A percentile compares a stretch with the other conserved stretches of the same genome.
phyloP scores from a whole-genome alignment of 106 monocot genomes.

The Allium cepa region DNA sequence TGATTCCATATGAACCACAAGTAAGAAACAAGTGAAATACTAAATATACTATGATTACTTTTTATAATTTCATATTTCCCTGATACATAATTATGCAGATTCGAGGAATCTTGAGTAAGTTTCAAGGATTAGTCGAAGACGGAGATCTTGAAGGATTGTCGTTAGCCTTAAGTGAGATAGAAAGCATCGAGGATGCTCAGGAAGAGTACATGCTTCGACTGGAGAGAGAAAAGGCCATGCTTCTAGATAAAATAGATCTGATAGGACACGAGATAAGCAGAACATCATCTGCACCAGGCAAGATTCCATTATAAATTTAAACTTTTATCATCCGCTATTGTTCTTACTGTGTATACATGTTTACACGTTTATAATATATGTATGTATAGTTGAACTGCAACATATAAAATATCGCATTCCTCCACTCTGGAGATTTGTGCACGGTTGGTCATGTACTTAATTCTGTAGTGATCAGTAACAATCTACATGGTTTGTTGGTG shows the following conservation, averaged over 20 bases:
- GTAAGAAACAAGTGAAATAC: background rate
- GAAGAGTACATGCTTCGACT: slow-evolving; percentile 69
- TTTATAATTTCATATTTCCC: background rate
- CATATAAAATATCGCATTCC: no score
- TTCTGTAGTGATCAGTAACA: no score
- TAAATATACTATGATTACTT: background rate
- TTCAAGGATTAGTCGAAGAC: slow-evolving; percentile 42
- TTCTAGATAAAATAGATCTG: slow-evolving; percentile 66
- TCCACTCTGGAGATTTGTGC: no score
- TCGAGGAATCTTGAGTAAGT: slow-evolving; percentile 49
- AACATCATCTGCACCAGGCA: slow-evolving; percentile 32
- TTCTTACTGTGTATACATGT: no score
- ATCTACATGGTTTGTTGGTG: no score
- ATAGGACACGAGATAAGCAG: slow-evolving; percentile 63
- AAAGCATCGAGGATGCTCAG: slow-evolving; percentile 47
- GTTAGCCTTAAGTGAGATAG: slow-evolving; percentile 45
- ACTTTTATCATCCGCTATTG: no score
- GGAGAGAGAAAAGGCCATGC: slow-evolving; percentile 54
- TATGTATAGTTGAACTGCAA: no score
- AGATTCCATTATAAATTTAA: background rate
- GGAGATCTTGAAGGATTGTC: slow-evolving; percentile 61
- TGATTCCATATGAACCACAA: background rate
- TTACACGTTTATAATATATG: no score
- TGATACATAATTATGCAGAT: slow-evolving; percentile 25
- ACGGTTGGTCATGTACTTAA: no score